Evolutionary conservation across 495 filamentous ascomycete genomes (phyloP), one percentile per base, ranked within the genome.

Genomic region (Annulohypoxylon nitens): DNA sequence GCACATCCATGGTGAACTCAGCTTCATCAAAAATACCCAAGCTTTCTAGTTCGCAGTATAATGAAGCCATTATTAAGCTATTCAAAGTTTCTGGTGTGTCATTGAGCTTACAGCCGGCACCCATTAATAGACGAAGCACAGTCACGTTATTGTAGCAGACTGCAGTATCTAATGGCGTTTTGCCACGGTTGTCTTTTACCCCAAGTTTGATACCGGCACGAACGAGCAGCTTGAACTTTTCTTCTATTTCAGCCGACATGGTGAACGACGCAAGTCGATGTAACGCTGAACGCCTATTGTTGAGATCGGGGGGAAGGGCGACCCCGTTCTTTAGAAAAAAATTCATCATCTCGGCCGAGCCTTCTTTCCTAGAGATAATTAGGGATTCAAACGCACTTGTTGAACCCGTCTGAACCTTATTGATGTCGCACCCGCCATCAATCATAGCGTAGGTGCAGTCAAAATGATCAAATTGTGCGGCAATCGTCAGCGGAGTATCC

Each of bases 91-190:
- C n/a, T 8, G 33, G 30, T 3, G 34, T 12, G 14, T 47, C 41
- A 39, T 51, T 37, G 20, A 72, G 51, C n/a, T 50, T 67, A 23
- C 57, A 72, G 14, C 69, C 69, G 58, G 63, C 63, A 53, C 43
- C 14, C 33, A 58, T 1, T 14, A 72, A 39, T 12, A 72, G 51
- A 34, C 30, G 63, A 51, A 67, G 4, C 64, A 67, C 39, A 50
- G n/a, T 14, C 3, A 4, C n/a, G 33, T 67, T 23, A 14, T 57
- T 62, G 10, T 7, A 2, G 0, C 0, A 0, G 0, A 72, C 11
- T n/a, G 64, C 55, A 8, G 0, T 0, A 20, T 2, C 14, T n/a
- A 67, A 16, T 20, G 47, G 23, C n/a, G 39, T 57, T 0, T 0
- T 0, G 1, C 7, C 11, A 14, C 1, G 2, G 2, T 0, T 0